Evolutionary conservation across 2,329 filamentous ascomycete species (phyloP), one percentile per base, ranked within the genome.

Genomic region (Xylariaceae sp.): DNA sequence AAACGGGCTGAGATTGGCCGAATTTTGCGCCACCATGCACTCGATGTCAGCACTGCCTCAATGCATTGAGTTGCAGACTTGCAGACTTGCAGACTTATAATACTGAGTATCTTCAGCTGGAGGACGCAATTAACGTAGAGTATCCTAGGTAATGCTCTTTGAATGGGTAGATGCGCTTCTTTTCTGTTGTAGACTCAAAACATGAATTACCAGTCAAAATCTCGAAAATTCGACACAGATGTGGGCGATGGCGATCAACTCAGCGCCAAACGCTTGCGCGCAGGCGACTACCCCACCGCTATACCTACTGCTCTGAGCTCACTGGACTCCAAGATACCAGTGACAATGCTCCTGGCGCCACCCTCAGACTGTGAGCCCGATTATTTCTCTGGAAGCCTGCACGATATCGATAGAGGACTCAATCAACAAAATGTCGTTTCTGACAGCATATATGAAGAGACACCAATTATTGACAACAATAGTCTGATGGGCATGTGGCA

Each of bases 281-380:
- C 29, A n/a, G 38, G 25, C 22, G 38, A 40, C 20, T 40, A 25
- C 38, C 38, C 22, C 14, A 40, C 6, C 22, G 38, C 14, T 20
- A 14, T 21, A 14, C 23, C 22, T 29, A 23, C 17, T 34, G 25
- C 16, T 12, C 22, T 34, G 17, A 17, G 11, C 21, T 41, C 38
- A 19, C 25, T 34, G 25, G 27, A 42, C 16, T 41, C 32, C 23
- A 40, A 40, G 22, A 29, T 29, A 16, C 7, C 38, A 40, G 38
- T 6, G 25, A 16, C 22, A n/a, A 29, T n/a, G n/a, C n/a, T n/a
- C n/a, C n/a, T n/a, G n/a, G n/a, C 22, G n/a, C 38, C 38, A 16
- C 14, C 22, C 14, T n/a, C 6, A 14, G 38, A 27, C 12, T 17
- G 8, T 16, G 25, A 16, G 20, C 29, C 17, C 5, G 14, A 42